Evolutionary conservation across 352 stramenopile genomes (phyloP), one percentile per base, ranked within the genome.

Genomic region (Pythium guiyangense): DNA sequence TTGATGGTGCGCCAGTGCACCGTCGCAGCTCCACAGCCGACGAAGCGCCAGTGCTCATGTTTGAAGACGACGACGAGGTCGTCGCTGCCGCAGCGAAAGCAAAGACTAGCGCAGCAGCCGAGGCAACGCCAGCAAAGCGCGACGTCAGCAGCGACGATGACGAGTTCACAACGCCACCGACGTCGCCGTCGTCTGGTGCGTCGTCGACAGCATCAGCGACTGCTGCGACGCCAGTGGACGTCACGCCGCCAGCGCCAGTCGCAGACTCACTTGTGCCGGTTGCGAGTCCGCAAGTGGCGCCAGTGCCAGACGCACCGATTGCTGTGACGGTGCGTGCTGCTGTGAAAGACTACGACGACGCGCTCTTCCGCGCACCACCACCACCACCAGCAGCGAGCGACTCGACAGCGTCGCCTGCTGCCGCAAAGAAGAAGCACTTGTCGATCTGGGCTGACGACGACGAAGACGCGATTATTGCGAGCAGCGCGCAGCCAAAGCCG

Each of bases 41-140:
- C n/a, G n/a, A n/a, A n/a, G n/a, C n/a, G n/a, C n/a, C n/a, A n/a
- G n/a, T n/a, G n/a, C n/a, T n/a, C n/a, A n/a, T n/a, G n/a, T n/a
- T n/a, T n/a, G n/a, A n/a, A n/a, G n/a, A n/a, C n/a, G n/a, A n/a
- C n/a, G n/a, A n/a, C n/a, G n/a, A n/a, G n/a, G n/a, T n/a, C n/a
- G 26, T 51, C 46, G 26, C 46, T n/a, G n/a, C n/a, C n/a, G n/a
- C n/a, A n/a, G n/a, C n/a, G n/a, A n/a, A n/a, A n/a, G n/a, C 43
- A 22, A 22, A n/a, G n/a, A n/a, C n/a, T n/a, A n/a, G n/a, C n/a
- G n/a, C n/a, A n/a, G n/a, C 9, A 49, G 25, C 12, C 49, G 57
- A n/a, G 40, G 57, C 15, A 47, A 26, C 31, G 9, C 79, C 77
- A 10, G 74, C 79, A 2, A 73, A 73, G 55, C 47, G 47, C 8